Base-by-base conservation (phyloP, 2,329 filamentous ascomycete genomes). In the Orbilia brochopaga region DNA sequence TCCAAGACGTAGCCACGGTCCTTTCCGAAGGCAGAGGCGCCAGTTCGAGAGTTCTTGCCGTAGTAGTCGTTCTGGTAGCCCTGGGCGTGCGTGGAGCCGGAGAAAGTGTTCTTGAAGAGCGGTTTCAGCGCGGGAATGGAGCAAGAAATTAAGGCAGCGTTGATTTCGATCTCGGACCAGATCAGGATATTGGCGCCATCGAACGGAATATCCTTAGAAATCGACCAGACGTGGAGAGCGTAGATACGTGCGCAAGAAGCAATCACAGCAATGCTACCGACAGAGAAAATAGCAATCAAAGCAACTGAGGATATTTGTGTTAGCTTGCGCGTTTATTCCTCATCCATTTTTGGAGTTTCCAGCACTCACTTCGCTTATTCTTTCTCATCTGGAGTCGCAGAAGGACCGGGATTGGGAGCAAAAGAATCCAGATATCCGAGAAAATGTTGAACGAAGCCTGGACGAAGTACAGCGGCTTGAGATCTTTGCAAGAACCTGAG, bases 341-440 rank as follows among this genome's bases (percentile, higher is more conserved):
- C 51, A 23, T 15, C n/a, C 27, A 37, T 8, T 32, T 7, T 24
- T 42, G 4, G 0, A 23, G n/a, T 32, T 32, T 32, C 27, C 3
- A 50, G 42, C 24, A 53, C 67, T 56, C 64, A 75, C 74, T 54
- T 65, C 72, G 83, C 10, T 76, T 74, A 2, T 79, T 80, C 52
- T 32, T 46, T 53, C 67, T 64, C 65, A 84, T 77, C 57, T 83
- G 81, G 51, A 83, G 80, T 17, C 77, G 75, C 78, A 82, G 81
- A 13, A 85, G 79, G n/a, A 81, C 81, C 32, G 81, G 79, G 67
- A 85, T 79, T 0, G 83, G 83, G 42, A 85, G 76, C 17, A 79
- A 32, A 40, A 85, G 75, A 44, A 85, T 81, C 64, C 83, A 73
- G 15, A 83, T 59, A 63, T 85, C 82, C 8, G 81, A 82, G 13